A percentile compares a stretch with the other conserved stretches of the same genome.
These are phyloP conservation scores for Amylostereum areolatum DNA, from an alignment of 1,284 basidiomycete genomes.

Conservation along the genomic window DNA sequence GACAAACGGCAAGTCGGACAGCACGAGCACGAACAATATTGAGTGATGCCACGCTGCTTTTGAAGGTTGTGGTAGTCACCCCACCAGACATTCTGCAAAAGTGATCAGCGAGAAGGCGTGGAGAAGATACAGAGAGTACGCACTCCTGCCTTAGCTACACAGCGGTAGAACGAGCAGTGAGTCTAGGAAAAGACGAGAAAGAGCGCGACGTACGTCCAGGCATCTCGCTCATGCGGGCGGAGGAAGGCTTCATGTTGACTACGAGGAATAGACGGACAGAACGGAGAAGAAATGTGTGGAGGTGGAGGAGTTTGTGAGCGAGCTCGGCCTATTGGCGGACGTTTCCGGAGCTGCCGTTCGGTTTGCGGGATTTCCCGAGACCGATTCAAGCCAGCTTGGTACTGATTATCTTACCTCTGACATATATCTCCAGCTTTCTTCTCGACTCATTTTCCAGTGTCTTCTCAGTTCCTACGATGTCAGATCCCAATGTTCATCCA, in stretches of 20 bases:
- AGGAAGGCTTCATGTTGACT: constrained; percentile 63
- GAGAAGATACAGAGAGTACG: constrained; percentile 22
- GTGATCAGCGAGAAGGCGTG: constrained; percentile 2
- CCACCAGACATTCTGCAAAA: constrained; percentile 82
- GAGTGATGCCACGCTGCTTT: constrained; percentile 74
- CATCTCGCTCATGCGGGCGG: constrained; percentile 62
- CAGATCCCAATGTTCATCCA: constrained; percentile 4
- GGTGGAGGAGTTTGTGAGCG: constrained; percentile 6
- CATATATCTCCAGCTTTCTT: neutral
- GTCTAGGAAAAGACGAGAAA: constrained; percentile 2
- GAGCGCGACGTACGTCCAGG: constrained; percentile 58
- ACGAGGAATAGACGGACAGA: constrained; percentile 4
- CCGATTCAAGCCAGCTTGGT: neutral
- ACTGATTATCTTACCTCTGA: neutral
- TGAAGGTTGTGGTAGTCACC: constrained; percentile 65
- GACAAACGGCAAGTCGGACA: neutral
- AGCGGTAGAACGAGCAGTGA: constrained; percentile 8
- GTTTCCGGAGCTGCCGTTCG: neutral
- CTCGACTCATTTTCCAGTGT: neutral
- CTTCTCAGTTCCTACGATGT: neutral
- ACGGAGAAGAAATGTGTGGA: constrained; percentile 1
- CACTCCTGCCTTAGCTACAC: constrained; percentile 61
- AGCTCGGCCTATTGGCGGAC: neutral
- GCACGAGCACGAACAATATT: constrained; percentile 62
- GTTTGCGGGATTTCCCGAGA: neutral